Conservation (phyloP, 192 early-diverging fungal species). For the Backusella sp. region DNA sequence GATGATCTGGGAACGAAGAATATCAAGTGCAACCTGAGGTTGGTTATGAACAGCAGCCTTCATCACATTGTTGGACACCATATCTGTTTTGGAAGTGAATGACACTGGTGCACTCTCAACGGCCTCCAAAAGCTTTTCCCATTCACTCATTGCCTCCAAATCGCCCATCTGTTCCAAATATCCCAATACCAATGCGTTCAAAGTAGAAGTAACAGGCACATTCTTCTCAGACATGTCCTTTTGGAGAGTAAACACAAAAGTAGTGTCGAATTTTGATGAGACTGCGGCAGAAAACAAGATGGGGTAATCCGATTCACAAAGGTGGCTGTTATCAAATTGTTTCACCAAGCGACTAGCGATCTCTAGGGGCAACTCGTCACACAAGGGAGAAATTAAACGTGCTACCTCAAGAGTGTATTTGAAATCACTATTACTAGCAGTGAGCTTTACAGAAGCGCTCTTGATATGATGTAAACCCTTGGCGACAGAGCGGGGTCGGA, state of each 20-base stretch:
- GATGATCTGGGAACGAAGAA: slow-evolving; percentile 20
- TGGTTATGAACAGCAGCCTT: slow-evolving; percentile 24
- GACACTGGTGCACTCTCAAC: not conserved
- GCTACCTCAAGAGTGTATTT: not conserved
- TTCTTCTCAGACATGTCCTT: not conserved
- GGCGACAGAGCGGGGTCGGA: slow-evolving; percentile 12
- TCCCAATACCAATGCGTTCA: not conserved
- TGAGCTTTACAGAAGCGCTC: slow-evolving; percentile 12
- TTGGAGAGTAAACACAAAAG: not conserved
- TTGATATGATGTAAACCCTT: slow-evolving; percentile 20
- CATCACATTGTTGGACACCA: slow-evolving; percentile 17
- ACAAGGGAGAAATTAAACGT: slow-evolving; percentile 2
- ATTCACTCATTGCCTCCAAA: not conserved
- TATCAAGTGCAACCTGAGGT: not conserved
- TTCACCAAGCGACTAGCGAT: slow-evolving; percentile 1
- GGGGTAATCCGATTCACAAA: slow-evolving; percentile 6
- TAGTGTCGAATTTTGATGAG: not conserved
- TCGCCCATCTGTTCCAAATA: not conserved
- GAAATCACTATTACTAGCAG: not conserved
- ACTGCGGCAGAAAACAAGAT: slow-evolving; percentile 15
- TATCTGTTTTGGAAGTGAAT: not conserved
- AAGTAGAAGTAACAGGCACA: not conserved
- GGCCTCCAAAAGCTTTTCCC: not conserved
- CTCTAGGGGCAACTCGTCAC: not conserved
- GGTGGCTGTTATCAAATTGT: not conserved